Evolutionary conservation across 2,329 filamentous ascomycete species (phyloP).

Genomic region (Pestalotiopsis sp.): DNA sequence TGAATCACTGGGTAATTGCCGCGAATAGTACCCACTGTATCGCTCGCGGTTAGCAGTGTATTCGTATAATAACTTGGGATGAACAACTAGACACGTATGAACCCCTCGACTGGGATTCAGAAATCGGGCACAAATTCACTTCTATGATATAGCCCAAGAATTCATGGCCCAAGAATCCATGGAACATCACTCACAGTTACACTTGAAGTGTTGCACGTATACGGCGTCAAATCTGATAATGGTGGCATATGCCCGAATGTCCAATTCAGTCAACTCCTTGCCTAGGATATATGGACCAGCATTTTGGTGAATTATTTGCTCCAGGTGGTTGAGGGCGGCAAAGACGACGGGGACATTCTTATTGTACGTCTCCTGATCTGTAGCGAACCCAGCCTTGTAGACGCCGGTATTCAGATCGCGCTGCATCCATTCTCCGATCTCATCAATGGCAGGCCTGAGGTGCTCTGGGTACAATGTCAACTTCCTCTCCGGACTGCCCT

Average conservation of each 20-base stretch:
- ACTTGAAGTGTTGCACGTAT: constrained; percentile 70
- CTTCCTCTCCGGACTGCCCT: constrained; percentile 34
- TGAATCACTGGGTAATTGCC: constrained; percentile 62
- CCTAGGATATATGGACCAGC: constrained; percentile 59
- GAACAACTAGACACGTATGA: not conserved
- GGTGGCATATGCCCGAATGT: constrained; percentile 59
- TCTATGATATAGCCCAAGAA: not conserved
- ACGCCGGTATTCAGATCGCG: constrained; percentile 61
- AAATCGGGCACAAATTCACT: not conserved
- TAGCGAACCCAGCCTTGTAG: constrained; percentile 64
- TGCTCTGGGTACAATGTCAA: constrained; percentile 56
- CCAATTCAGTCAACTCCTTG: constrained; percentile 57
- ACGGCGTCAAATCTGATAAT: constrained; percentile 62
- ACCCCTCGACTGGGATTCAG: not conserved
- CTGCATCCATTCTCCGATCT: constrained; percentile 55
- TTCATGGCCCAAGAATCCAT: not conserved
- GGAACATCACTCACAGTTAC: constrained; percentile 41
- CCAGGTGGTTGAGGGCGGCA: constrained; percentile 60
- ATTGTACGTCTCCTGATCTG: constrained; percentile 57
- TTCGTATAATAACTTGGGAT: not conserved
- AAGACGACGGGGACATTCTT: constrained; percentile 57
- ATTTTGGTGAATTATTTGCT: constrained; percentile 40
- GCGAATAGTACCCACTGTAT: constrained; percentile 55
- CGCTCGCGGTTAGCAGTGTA: not conserved
- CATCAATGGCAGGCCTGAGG: constrained; percentile 53